A percentile compares a stretch with the other conserved stretches of the same genome.
Conservation (phyloP, 805 yeast genomes). For the Helenozyma rhizophorensis region DNA sequence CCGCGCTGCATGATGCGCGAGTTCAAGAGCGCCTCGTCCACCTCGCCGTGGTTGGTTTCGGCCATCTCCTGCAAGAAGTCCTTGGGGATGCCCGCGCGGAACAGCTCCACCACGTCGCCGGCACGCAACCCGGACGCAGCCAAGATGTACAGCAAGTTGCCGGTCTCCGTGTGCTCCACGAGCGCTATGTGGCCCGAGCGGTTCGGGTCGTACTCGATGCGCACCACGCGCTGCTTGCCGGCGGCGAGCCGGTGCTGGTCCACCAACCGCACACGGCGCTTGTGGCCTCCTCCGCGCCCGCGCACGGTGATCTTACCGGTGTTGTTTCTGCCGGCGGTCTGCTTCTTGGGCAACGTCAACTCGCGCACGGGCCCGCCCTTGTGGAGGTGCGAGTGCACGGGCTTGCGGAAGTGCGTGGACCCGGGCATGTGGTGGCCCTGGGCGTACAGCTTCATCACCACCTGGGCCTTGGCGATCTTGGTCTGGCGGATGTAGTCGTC, state of each 20-base stretch:
- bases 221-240: conserved; percentile 74
- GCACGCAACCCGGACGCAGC: conserved; percentile 92
- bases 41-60: conserved; percentile 59
- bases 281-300: conserved; percentile 97
- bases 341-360: conserved; percentile 67
- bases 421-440: conserved; percentile 77
- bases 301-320: conserved; percentile 86
- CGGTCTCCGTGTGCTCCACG: conserved; percentile 58
- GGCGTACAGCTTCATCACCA: conserved; percentile 68
- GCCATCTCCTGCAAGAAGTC: conserved; percentile 71
- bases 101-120: conserved; percentile 88
- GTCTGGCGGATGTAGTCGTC: conserved; percentile 65
- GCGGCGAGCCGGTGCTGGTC: conserved; percentile 65
- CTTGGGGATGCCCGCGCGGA: conserved; percentile 81
- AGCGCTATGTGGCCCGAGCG: conserved; percentile 92
- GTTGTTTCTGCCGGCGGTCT: conserved; percentile 84
- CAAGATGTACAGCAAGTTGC: conserved; percentile 68
- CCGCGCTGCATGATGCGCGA: conserved; percentile 89
- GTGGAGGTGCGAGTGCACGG: conserved; percentile 81
- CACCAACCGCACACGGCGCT: conserved; percentile 77
- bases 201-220: conserved; percentile 95
- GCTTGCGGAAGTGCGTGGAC: conserved; percentile 81
- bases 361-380: conserved; percentile 77
- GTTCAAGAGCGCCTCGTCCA: conserved; percentile 87
- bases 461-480: conserved; percentile 64